phyloP scores from a whole-genome alignment of 1,284 basidiomycete genomes.

The Apiotrichum gracile region DNA sequence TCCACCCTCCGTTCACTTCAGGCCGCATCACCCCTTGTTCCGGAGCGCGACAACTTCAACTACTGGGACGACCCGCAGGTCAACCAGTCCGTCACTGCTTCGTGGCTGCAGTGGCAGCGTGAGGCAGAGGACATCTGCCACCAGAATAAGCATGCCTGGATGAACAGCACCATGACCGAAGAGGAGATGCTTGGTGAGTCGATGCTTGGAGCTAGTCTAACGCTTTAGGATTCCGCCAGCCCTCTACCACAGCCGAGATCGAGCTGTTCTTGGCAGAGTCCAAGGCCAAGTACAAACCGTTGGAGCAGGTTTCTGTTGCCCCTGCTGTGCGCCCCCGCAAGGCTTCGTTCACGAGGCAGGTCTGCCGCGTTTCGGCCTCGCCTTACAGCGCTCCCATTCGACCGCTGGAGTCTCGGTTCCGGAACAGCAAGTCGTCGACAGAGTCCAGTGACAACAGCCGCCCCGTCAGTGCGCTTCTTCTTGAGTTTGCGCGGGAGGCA shows the following conservation, averaged over 20 bases:
- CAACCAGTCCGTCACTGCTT: slow-evolving; percentile 4
- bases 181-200: background rate
- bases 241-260: slow-evolving; percentile 13
- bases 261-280: slow-evolving; percentile 33
- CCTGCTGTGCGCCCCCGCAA: slow-evolving; percentile 25
- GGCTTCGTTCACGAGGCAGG: slow-evolving; percentile 13
- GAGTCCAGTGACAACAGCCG: slow-evolving; percentile 10
- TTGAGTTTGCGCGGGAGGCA: slow-evolving; percentile 23
- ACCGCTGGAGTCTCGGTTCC: slow-evolving; percentile 6
- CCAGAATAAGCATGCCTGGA: slow-evolving; percentile 18
- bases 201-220: background rate
- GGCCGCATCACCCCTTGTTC: background rate
- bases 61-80: background rate
- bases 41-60: background rate
- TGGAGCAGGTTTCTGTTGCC: slow-evolving; percentile 15
- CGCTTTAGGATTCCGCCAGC: background rate
- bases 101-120: slow-evolving; percentile 25
- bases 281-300: slow-evolving; percentile 25
- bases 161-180: slow-evolving; percentile 10
- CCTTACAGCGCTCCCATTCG: slow-evolving; percentile 31
- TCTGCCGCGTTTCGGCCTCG: slow-evolving; percentile 19
- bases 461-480: slow-evolving; percentile 20
- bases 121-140: slow-evolving; percentile 30
- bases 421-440: slow-evolving; percentile 21
- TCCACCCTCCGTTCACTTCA: slow-evolving; percentile 18